A percentile compares a stretch with the other conserved stretches of the same genome.
These are phyloP conservation scores for Claviceps spartinae DNA, from an alignment of 2,329 filamentous ascomycete genomes.

Conservation along the genomic window DNA sequence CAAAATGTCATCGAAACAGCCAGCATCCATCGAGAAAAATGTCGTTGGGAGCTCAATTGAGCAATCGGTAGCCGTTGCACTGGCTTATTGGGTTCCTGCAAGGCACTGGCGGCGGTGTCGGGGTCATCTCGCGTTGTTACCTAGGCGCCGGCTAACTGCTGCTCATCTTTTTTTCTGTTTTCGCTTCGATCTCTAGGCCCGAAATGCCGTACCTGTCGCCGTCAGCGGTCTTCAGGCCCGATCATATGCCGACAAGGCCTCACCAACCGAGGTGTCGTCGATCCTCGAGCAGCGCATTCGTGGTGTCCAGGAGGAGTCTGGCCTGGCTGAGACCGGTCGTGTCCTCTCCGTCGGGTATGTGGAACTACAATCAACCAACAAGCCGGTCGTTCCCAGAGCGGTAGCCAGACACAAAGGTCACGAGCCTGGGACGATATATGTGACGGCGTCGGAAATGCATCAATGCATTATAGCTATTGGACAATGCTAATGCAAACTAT, in stretches of 20 bases:
- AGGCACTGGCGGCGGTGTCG: constrained; percentile 6
- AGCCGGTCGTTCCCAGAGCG: neutral
- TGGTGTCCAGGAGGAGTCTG: constrained; percentile 92
- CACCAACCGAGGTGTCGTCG: constrained; percentile 95
- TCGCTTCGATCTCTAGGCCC: constrained; percentile 44
- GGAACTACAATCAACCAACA: constrained; percentile 10
- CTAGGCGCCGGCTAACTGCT: constrained; percentile 39
- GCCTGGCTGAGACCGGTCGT: constrained; percentile 95
- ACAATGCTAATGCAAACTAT: constrained; percentile 19
- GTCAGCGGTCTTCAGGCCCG: constrained; percentile 53
- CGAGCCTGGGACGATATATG: neutral
- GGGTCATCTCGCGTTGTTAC: constrained; percentile 21
- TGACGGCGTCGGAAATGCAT: neutral
- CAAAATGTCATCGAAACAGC: constrained; percentile 31
- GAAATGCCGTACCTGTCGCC: constrained; percentile 70
- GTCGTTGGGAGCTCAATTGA: constrained; percentile 23
- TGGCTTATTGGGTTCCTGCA: neutral
- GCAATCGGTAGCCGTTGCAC: constrained; percentile 7
- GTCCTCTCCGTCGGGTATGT: constrained; percentile 98
- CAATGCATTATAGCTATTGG: neutral
- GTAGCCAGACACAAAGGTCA: neutral
- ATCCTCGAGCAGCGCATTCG: constrained; percentile 99
- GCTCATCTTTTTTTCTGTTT: constrained; percentile 24
- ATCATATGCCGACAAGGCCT: constrained; percentile 85
- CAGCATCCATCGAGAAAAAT: constrained; percentile 19